Evolutionary conservation across 306 rosid genomes (phyloP).

Genomic region (Rubus parviflorus): DNA sequence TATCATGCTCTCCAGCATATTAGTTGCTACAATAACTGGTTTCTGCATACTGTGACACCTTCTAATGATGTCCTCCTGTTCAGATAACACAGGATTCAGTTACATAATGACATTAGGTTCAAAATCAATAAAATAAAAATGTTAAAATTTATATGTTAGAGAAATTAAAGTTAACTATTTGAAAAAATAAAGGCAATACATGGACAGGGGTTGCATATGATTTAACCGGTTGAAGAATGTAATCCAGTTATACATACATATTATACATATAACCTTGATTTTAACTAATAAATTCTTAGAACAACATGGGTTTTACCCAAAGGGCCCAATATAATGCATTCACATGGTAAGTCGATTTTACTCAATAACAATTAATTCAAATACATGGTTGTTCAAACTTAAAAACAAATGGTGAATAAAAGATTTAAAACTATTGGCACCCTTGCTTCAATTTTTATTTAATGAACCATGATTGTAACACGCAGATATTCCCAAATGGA

Average conservation of each 20-base stretch:
- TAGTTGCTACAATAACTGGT: slow-evolving; percentile 97
- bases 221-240: too few relatives aligned
- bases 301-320: background rate
- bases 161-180: too few relatives aligned
- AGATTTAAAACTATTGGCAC: background rate
- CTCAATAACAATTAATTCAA: background rate
- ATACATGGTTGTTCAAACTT: background rate
- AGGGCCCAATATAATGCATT: background rate
- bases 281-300: background rate
- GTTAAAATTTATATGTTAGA: too few relatives aligned
- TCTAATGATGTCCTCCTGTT: slow-evolving; percentile 83
- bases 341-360: background rate
- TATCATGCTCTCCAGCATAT: slow-evolving; percentile 99
- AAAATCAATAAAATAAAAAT: background rate
- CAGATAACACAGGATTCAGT: slow-evolving; percentile 25
- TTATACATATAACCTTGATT: background rate
- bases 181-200: too few relatives aligned
- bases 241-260: too few relatives aligned
- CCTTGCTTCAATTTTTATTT: background rate
- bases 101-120: slow-evolving; percentile 15
- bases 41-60: slow-evolving; percentile 81
- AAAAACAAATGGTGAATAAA: background rate
- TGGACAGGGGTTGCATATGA: too few relatives aligned
- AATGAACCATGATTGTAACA: background rate
- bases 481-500: background rate